These are phyloP conservation scores for Haplographium delicatum DNA, from an alignment of 495 filamentous ascomycete genomes.

Conservation along the genomic window DNA sequence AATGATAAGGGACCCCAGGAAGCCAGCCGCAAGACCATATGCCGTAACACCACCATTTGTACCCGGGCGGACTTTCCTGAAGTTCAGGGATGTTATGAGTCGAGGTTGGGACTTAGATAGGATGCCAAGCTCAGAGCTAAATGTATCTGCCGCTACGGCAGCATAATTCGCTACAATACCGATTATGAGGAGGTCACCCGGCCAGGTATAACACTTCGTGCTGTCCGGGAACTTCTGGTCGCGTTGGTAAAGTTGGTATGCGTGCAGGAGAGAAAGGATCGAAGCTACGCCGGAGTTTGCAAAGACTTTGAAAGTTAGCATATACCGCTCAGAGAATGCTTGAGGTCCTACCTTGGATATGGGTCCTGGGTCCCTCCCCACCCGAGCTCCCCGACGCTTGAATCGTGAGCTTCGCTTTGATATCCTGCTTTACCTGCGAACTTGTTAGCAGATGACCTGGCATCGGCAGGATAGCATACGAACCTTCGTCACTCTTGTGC, in stretches of 20 bases:
- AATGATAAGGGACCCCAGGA: constrained; percentile 68
- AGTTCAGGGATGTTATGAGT: constrained; percentile 76
- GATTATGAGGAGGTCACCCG: constrained; percentile 49
- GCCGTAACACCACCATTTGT: constrained; percentile 90
- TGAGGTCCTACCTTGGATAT: constrained; percentile 61
- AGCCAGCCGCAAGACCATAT: constrained; percentile 65
- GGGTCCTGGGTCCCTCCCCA: constrained; percentile 75
- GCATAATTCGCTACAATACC: constrained; percentile 76
- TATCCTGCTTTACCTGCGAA: constrained; percentile 72
- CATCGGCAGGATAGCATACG: neutral
- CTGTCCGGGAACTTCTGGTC: constrained; percentile 25
- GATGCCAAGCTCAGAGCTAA: constrained; percentile 93
- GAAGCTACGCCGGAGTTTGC: constrained; percentile 81
- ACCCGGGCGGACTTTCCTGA: constrained; percentile 74
- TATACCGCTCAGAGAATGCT: neutral
- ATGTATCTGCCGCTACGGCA: constrained; percentile 86
- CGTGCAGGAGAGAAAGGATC: constrained; percentile 65
- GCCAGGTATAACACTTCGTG: constrained; percentile 38
- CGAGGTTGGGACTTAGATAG: constrained; percentile 69
- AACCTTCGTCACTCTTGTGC: constrained; percentile 79
- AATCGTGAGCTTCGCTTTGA: constrained; percentile 77
- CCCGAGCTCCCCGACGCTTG: constrained; percentile 64
- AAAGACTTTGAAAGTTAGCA: constrained; percentile 46
- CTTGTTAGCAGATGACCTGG: constrained; percentile 10
- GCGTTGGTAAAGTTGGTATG: constrained; percentile 52